phyloP scores from a whole-genome alignment of 768 basidiomycete genomes.

The Tricholoma hemisulphureum region DNA sequence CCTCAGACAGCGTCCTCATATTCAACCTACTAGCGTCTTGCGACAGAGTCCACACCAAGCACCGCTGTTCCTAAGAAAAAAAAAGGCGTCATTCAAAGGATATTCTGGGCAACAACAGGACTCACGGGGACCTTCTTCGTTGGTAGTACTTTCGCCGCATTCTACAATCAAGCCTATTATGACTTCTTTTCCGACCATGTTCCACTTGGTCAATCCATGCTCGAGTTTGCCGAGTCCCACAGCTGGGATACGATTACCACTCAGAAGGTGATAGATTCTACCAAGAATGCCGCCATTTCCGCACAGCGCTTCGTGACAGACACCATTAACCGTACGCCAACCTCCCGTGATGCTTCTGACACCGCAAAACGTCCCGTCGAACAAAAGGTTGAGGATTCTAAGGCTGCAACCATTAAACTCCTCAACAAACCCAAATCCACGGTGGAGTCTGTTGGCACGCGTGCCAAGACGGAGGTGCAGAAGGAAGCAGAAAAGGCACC shows the following conservation, averaged over 20 bases:
- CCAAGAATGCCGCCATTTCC: slow-evolving; percentile 47
- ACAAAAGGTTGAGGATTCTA: slow-evolving; percentile 40
- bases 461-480: slow-evolving; percentile 36
- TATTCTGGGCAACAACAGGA: slow-evolving; percentile 67
- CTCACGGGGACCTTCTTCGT: slow-evolving; percentile 78
- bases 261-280: slow-evolving; percentile 52
- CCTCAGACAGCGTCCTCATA: not conserved
- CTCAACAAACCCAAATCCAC: slow-evolving; percentile 45
- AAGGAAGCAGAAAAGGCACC: slow-evolving; percentile 42
- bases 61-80: slow-evolving; percentile 48
- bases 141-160: slow-evolving; percentile 75
- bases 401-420: slow-evolving; percentile 36
- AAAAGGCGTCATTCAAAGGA: slow-evolving; percentile 50
- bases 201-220: slow-evolving; percentile 72
- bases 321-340: slow-evolving; percentile 44
- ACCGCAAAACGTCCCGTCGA: slow-evolving; percentile 29
- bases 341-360: slow-evolving; percentile 33
- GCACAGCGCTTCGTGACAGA: slow-evolving; percentile 53
- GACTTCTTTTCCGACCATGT: slow-evolving; percentile 82
- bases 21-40: slow-evolving; percentile 51
- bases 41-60: slow-evolving; percentile 50
- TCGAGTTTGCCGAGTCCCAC: slow-evolving; percentile 78
- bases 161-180: slow-evolving; percentile 76
- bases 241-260: slow-evolving; percentile 78
- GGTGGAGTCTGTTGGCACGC: slow-evolving; percentile 40